Conservation (phyloP, 176 grass and related monocot species). For the Paspalum notatum region DNA sequence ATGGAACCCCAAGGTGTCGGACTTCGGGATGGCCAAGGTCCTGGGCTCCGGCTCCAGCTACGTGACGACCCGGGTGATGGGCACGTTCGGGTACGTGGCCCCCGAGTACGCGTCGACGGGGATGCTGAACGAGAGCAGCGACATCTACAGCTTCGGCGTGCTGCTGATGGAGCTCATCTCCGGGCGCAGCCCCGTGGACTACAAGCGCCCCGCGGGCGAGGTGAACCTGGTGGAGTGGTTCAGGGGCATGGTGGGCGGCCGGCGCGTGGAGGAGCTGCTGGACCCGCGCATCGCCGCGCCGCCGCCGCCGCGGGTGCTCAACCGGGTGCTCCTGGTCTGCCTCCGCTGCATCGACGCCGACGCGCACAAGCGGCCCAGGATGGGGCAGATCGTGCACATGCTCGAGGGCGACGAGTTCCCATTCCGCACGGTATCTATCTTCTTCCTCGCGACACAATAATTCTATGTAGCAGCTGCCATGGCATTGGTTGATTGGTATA, state of each 20-base stretch:
- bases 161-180: slow-evolving; percentile 95
- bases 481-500: too few relatives aligned
- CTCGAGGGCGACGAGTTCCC: slow-evolving; percentile 96
- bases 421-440: slow-evolving; percentile 52
- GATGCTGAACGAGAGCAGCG: slow-evolving; percentile 94
- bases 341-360: slow-evolving; percentile 94
- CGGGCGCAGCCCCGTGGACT: slow-evolving; percentile 88
- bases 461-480: too few relatives aligned
- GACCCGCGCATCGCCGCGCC: slow-evolving; percentile 61
- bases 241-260: slow-evolving; percentile 73
- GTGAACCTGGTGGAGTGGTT: slow-evolving; percentile 99
- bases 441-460: too few relatives aligned
- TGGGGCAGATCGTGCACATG: slow-evolving; percentile 94
- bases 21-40: slow-evolving; percentile 98
- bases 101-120: slow-evolving; percentile 98
- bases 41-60: slow-evolving; percentile 90
- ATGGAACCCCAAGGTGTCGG: slow-evolving; percentile 94
- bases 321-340: slow-evolving; percentile 77
- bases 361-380: slow-evolving; percentile 83
- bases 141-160: slow-evolving; percentile 98
- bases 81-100: slow-evolving; percentile 98
- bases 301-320: slow-evolving; percentile 70
- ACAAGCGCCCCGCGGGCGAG: slow-evolving; percentile 73
- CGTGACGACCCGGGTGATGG: slow-evolving; percentile 95
- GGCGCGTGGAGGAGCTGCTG: slow-evolving; percentile 69